A percentile compares a stretch with the other conserved stretches of the same genome.
Conservation (phyloP, 345 rosid genomes). For the Aquilaria yunnanensis region DNA sequence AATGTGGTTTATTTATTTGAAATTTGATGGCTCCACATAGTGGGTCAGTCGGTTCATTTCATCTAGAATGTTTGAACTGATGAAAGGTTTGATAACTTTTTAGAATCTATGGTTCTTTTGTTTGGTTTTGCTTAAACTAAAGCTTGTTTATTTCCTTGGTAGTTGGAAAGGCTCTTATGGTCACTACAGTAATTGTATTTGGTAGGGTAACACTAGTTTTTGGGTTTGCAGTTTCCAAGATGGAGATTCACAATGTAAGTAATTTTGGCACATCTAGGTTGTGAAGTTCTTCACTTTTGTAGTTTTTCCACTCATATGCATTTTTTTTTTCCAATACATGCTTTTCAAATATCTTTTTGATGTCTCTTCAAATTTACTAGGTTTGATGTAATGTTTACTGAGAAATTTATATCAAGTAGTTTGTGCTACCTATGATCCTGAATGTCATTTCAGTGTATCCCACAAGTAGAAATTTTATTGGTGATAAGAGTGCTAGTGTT, state of each 20-base stretch:
- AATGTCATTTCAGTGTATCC: background rate
- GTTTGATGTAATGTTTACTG: background rate
- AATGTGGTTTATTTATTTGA: background rate
- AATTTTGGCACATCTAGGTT: background rate
- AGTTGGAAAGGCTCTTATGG: slow-evolving; percentile 89
- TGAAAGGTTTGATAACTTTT: background rate
- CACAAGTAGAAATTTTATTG: too few species aligned
- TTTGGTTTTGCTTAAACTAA: background rate
- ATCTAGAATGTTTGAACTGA: background rate
- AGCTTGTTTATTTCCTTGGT: slow-evolving; percentile 3
- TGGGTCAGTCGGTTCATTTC: too few species aligned
- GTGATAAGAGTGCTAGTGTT: too few species aligned
- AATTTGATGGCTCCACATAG: too few species aligned
- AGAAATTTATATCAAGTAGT: background rate
- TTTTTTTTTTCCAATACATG: background rate
- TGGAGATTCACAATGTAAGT: slow-evolving; percentile 58
- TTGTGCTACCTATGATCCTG: background rate
- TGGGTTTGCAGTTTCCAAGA: slow-evolving; percentile 54
- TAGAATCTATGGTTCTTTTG: background rate
- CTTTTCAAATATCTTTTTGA: background rate
- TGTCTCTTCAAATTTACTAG: background rate
- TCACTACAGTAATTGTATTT: slow-evolving; percentile 63
- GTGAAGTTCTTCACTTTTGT: background rate
- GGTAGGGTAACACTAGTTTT: slow-evolving; percentile 62
- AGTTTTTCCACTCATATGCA: background rate